Base-by-base conservation (phyloP, 1,139 yeast species). In the Suhomyces chickasaworum region DNA sequence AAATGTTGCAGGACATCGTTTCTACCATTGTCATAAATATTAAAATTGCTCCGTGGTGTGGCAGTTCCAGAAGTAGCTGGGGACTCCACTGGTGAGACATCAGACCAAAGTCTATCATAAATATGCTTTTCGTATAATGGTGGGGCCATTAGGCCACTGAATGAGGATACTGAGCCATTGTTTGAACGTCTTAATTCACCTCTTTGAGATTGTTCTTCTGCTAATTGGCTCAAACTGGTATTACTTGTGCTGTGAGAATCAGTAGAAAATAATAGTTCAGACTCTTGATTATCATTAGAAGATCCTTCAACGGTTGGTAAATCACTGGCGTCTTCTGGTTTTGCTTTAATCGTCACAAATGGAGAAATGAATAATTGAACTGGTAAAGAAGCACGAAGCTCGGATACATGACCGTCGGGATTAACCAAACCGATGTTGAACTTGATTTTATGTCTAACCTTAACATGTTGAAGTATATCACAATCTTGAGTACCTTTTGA, bases 101-200 rank as follows among this genome's bases (percentile, higher is more conserved):
- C 96, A 31, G 79, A 75, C 91, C 91, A 91, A 33, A 93, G 68
- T 47, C 90, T 71, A 65, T 93, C 99, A 64, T 88, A 90, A 31
- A 90, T 81, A 62, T 89, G 96, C 51, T 78, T 83, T 52, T 84
- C 90, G 61, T 93, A 93, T 51, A 86, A 77, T 23, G 99, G 99
- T 3, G 98, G 98, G 0, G 97, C 96, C 65, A 83, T 75, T 36
- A 81, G 66, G 0, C 78, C 80, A 9, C 71, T 69, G 50, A 73
- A 66, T 9, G 75, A 68, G 1, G 73, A 60, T 22, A 52, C 56
- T 0, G 75, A 70, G 23, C 61, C 62, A 13, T 57, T 57, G 46
- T 63, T 65, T 7, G 73, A 65, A 8, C 43, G 30, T 23, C 45
- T 41, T 16, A 43, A 22, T 21, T 57, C 48, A 32, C 53, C 51